Evolutionary conservation across 129 eudicot genomes (phyloP), one percentile per base, ranked within the genome.

Genomic region (Helianthus annuus): DNA sequence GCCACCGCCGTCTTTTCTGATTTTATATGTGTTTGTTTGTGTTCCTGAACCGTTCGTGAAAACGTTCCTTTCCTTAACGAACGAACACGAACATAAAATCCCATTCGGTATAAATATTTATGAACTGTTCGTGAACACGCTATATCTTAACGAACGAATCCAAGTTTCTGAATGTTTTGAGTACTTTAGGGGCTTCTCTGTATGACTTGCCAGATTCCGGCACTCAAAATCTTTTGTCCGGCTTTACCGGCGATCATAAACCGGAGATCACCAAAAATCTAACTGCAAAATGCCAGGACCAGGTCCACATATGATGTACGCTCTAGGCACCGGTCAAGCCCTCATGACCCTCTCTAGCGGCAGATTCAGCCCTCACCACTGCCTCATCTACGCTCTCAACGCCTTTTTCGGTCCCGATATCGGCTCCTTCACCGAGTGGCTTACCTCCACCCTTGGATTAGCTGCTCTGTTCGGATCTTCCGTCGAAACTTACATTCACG

Each of bases 341-440:
- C 79, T 93, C 22, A 83, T 79, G 85, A 81, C 80, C 29, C 52
- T 88, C 6, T 87, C 98, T 7, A 85, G 84, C 54, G 97, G 97
- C 52, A 76, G 91, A 65, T 93, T 93, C 88, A 82, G 88, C 61
- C 98, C 98, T 27, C 98, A 93, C 73, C 98, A 93, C 92, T 83
- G 92, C 78, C 48, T 93, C 61, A 55, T 78, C 52, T 93, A 93
- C 81, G 84, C 98, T 38, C 49, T 90, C 78, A 94, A 94, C 89
- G 96, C 98, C 65, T 94, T 94, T 70, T 94, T 94, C 78, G 98
- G 98, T 7, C 98, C 98, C 4, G 97, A 94, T 55, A 87, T 94
- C 67, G 98, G 98, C 11, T 90, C 98, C 7, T 94, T 94, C 87
- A 68, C 86, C 32, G 91, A 90, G 78, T 94, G 98, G 97, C 89